phyloP scores from a whole-genome alignment of 176 grass and related monocot genomes.

The Triticum aestivum region DNA sequence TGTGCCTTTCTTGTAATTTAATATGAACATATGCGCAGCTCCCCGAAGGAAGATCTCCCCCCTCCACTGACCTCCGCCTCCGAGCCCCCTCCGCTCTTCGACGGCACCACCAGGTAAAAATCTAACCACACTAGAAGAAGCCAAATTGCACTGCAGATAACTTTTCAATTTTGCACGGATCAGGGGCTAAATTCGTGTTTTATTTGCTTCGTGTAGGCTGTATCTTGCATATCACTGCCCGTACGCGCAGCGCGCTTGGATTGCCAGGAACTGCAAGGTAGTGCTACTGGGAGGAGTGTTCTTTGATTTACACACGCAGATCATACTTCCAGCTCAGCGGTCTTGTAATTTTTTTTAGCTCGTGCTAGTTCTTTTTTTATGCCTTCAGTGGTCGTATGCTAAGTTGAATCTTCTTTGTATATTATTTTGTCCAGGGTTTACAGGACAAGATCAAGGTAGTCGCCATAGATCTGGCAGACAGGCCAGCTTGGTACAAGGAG shows the following conservation, averaged over 20 bases:
- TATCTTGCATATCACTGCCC: conserved; percentile 72
- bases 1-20: background rate
- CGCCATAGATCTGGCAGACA: conserved; percentile 64
- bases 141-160: background rate
- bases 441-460: conserved; percentile 56
- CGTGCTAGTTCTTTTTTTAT: background rate
- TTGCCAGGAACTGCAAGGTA: conserved; percentile 85
- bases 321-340: background rate
- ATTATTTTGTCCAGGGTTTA: conserved; percentile 38
- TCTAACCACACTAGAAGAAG: background rate
- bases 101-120: conserved; percentile 70
- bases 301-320: background rate
- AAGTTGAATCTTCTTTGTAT: background rate
- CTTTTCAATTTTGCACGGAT: background rate
- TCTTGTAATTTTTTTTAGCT: background rate
- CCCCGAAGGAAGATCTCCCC: conserved; percentile 51
- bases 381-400: background rate
- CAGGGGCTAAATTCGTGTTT: background rate
- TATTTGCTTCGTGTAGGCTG: conserved; percentile 44
- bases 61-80: conserved; percentile 51
- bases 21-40: conserved; percentile 18
- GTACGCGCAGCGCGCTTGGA: conserved; percentile 83
- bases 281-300: background rate
- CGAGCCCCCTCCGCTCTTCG: conserved; percentile 64
- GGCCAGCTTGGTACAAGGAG: conserved; percentile 93